A percentile compares a stretch with the other conserved stretches of the same genome.
Conservation (phyloP, 176 grass and related monocot species). For the Triticum monococcum region DNA sequence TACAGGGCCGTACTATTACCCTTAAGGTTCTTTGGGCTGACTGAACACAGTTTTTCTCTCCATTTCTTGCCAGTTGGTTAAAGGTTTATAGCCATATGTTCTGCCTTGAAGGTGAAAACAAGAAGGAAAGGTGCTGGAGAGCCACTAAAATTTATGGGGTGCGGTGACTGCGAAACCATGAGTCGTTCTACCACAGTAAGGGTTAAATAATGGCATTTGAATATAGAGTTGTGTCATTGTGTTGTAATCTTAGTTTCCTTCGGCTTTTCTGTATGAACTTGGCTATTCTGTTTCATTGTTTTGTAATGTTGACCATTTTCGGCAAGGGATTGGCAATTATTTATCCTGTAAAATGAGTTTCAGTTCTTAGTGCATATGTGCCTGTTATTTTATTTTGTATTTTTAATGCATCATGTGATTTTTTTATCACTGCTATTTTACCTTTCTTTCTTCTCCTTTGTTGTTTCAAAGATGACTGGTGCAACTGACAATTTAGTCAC, state of each 20-base stretch:
- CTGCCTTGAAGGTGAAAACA: constrained; percentile 57
- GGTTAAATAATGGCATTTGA: constrained; percentile 16
- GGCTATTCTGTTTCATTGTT: constrained; percentile 14
- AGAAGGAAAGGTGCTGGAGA: constrained; percentile 84
- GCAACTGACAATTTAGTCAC: constrained; percentile 67
- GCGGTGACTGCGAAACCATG: constrained; percentile 85
- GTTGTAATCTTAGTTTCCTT: constrained; percentile 14
- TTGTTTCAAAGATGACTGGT: constrained; percentile 67
- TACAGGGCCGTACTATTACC: constrained; percentile 85
- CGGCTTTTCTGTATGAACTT: not conserved
- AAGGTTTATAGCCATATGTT: constrained; percentile 30
- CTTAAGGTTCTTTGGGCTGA: constrained; percentile 67
- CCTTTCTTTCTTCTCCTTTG: constrained; percentile 15
- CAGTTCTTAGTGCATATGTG: not conserved
- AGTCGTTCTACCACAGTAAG: constrained; percentile 81
- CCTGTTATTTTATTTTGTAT: not conserved
- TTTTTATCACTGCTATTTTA: constrained; percentile 1
- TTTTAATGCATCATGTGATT: not conserved
- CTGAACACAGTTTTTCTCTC: constrained; percentile 19
- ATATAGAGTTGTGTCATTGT: not conserved
- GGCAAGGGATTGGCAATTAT: not conserved
- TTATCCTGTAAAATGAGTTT: constrained; percentile 16
- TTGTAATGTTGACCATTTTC: not conserved
- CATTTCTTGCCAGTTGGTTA: constrained; percentile 5
- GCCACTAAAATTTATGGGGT: constrained; percentile 94